Evolutionary conservation across 225 moss, liverwort and hornwort genomes (phyloP).

Genomic region (Asterella californica): DNA sequence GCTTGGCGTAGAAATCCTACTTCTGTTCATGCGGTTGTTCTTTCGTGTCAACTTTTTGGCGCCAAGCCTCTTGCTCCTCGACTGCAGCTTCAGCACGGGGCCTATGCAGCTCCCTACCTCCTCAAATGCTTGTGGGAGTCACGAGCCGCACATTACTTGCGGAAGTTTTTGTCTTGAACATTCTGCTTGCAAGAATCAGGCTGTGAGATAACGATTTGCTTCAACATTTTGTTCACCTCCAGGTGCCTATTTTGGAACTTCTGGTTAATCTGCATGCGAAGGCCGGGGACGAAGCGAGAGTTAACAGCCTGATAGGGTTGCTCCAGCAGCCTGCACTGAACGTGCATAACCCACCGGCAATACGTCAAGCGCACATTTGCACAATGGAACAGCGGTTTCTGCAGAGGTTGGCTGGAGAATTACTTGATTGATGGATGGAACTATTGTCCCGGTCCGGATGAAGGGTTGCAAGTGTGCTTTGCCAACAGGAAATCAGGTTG

Average conservation of each 20-base stretch:
- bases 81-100: not conserved
- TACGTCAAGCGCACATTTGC: conserved; percentile 80
- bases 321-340: conserved; percentile 98
- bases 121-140: not conserved
- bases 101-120: not conserved
- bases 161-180: not conserved
- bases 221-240: not conserved
- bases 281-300: conserved; percentile 85
- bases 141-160: not conserved
- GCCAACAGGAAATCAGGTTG: not conserved
- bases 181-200: not conserved
- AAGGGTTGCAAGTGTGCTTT: not conserved
- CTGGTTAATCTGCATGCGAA: conserved; percentile 88
- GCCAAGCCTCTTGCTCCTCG: not conserved
- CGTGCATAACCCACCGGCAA: conserved; percentile 88
- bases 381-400: conserved; percentile 91
- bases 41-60: not conserved
- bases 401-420: conserved; percentile 83
- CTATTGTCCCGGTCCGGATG: not conserved
- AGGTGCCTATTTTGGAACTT: conserved; percentile 94
- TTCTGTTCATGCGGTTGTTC: not conserved
- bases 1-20: not conserved
- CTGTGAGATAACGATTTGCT: not conserved
- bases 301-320: conserved; percentile 68
- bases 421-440: conserved; percentile 27